phyloP scores from a whole-genome alignment of 139 green algal genomes.

The Dunaliella primolecta region DNA sequence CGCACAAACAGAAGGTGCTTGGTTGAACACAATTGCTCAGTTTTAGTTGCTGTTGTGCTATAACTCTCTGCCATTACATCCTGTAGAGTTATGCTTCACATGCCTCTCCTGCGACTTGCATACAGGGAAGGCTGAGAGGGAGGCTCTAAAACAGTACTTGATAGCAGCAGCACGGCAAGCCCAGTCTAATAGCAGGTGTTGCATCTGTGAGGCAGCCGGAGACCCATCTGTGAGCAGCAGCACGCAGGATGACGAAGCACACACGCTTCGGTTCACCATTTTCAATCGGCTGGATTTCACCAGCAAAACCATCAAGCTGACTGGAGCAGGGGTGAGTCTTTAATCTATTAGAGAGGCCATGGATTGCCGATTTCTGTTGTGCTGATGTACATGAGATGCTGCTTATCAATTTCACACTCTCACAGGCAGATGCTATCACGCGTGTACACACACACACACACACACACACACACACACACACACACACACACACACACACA shows the following conservation, averaged over 20 bases:
- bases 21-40: no score
- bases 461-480: neutral
- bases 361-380: no score
- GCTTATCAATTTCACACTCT: no score
- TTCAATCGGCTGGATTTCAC: constrained; percentile 17
- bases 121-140: neutral
- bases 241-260: neutral
- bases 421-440: neutral
- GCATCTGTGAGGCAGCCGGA: constrained; percentile 21
- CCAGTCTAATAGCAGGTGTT: neutral
- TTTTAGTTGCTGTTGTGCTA: no score
- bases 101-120: no score
- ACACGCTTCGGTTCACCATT: constrained; percentile 14
- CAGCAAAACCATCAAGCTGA: constrained; percentile 1
- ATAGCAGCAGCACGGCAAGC: neutral
- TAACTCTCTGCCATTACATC: no score
- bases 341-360: no score
- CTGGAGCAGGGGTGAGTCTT: constrained; percentile 17
- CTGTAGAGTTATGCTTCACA: no score
- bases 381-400: no score
- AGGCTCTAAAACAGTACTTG: neutral
- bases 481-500: neutral
- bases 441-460: neutral
- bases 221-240: neutral
- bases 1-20: neutral